Conservation (phyloP, 2,329 filamentous ascomycete species). For the Diaporthe ampelina region DNA sequence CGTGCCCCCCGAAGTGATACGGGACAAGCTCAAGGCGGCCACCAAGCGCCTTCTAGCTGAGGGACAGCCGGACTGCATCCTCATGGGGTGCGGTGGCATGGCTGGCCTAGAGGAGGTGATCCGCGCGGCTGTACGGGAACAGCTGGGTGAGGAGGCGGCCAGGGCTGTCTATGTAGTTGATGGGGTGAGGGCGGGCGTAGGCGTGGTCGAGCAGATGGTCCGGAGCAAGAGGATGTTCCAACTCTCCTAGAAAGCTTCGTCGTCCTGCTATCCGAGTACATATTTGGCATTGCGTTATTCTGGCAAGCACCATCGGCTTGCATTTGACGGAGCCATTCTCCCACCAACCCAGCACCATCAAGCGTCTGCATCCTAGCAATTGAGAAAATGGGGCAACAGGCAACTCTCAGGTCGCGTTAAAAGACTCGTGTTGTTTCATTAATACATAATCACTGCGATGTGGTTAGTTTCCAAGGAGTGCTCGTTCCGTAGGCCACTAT, state of each 20-base stretch:
- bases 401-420: neutral
- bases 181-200: slow-evolving; percentile 79
- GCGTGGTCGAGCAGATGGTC: slow-evolving; percentile 70
- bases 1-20: slow-evolving; percentile 74
- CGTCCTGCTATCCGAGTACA: neutral
- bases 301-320: neutral
- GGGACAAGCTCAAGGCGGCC: slow-evolving; percentile 75
- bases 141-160: slow-evolving; percentile 71
- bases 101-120: slow-evolving; percentile 85
- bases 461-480: neutral
- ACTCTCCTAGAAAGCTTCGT: neutral
- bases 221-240: slow-evolving; percentile 57
- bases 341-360: neutral
- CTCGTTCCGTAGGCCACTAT: neutral
- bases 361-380: neutral
- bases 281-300: neutral
- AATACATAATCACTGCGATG: neutral
- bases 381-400: neutral
- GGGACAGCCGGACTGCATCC: slow-evolving; percentile 75
- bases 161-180: slow-evolving; percentile 79
- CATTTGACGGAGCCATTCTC: neutral
- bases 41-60: slow-evolving; percentile 74
- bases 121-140: slow-evolving; percentile 74
- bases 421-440: neutral
- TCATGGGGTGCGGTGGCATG: slow-evolving; percentile 94